Evolutionary conservation across 331 rosid species (phyloP), one percentile per base, ranked within the genome.

Genomic region (Dryas integrifolia): DNA sequence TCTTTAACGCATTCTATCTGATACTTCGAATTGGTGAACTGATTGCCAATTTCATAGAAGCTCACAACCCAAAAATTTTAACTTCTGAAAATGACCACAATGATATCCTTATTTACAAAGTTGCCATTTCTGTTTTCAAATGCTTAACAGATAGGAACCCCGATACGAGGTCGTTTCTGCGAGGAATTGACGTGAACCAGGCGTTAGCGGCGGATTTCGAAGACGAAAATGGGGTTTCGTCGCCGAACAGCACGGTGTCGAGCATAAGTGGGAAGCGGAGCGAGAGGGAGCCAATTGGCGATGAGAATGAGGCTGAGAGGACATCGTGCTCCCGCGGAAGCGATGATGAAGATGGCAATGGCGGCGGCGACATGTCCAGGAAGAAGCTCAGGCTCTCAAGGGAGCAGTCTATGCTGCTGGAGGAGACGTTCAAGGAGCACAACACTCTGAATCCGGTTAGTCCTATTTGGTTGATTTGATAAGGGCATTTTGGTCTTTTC

Each of bases 341-440:
- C 15, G 91, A 82, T 11, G 87, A 81, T 3, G 96, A 85, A 0
- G 96, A 84, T 7, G 91, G 85, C 8, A 67, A 45, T 2, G 87
- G 69, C 21, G 96, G 78, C 14, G 89, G 85, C 0, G 91, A 92
- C 46, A 65, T 46, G 2, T 84, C 91, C 0, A 86, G 95, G 82
- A 94, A 89, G 85, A 94, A 94, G 84, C 90, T 94, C 48, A 83
- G 98, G 72, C 77, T 94, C 26, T 80, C 93, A 0, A 94, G 91
- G 92, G 97, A 94, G 45, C 98, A 94, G 79, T 65, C 97, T 3
- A 0, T 88, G 81, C 77, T 88, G 61, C 89, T 94, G 9, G 98
- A 94, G 58, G 98, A 94, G 72, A 88, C 90, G 10, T 94, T 91
- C 88, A 94, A 91, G 79, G 96, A 88, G 70, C 95, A 94, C 74